Evolutionary conservation across 371 early-diverging fungal species (phyloP).

Genomic region (Mucor irregularis): DNA sequence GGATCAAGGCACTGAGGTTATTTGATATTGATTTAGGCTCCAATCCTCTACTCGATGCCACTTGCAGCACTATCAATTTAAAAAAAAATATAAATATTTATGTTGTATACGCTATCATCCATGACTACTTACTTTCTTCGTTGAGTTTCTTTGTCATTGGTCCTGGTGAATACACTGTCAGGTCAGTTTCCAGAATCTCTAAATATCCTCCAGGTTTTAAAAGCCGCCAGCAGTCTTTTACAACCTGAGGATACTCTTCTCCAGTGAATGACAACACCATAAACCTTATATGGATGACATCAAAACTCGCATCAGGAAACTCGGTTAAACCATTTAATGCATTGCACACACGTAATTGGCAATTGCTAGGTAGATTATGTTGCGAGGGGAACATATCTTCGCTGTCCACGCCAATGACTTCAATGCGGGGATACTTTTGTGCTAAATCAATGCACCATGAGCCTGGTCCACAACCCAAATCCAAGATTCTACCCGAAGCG

Average conservation of each 20-base stretch:
- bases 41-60: conserved; percentile 21
- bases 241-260: conserved; percentile 23
- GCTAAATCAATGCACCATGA: conserved; percentile 41
- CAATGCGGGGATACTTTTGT: conserved; percentile 23
- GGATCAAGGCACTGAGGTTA: conserved; percentile 13
- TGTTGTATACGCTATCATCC: not conserved
- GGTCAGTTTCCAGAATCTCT: conserved; percentile 33
- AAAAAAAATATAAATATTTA: not conserved
- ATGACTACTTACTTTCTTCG: conserved; percentile 24
- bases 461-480: conserved; percentile 40
- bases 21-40: conserved; percentile 15
- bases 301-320: conserved; percentile 28
- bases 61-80: conserved; percentile 16
- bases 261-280: conserved; percentile 30
- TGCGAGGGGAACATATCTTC: conserved; percentile 33
- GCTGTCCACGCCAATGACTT: conserved; percentile 37
- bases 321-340: conserved; percentile 24
- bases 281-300: conserved; percentile 34
- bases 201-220: conserved; percentile 32
- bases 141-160: conserved; percentile 29
- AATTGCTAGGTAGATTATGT: conserved; percentile 28
- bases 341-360: conserved; percentile 25
- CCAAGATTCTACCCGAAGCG: conserved; percentile 17
- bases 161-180: conserved; percentile 31
- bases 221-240: conserved; percentile 33